Evolutionary conservation across 257 asterid genomes (phyloP).

Genomic region (Lantana camara): DNA sequence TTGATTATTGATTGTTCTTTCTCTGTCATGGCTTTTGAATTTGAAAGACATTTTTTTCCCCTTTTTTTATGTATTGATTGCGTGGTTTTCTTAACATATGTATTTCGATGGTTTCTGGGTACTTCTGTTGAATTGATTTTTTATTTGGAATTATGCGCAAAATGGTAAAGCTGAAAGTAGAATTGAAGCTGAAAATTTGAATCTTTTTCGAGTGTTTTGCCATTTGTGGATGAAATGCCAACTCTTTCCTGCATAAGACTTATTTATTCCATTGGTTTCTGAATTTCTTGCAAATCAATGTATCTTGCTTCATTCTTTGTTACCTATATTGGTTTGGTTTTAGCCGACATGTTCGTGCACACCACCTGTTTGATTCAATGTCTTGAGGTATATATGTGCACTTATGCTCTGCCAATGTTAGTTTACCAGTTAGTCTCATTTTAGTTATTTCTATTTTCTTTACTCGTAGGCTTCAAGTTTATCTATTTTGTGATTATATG

Average conservation of each 20-base stretch:
- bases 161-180: background rate
- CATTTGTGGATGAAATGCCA: background rate
- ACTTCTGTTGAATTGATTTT: background rate
- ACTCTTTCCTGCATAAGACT: background rate
- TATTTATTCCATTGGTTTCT: background rate
- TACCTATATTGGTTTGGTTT: constrained; percentile 1
- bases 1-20: constrained; percentile 3
- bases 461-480: background rate
- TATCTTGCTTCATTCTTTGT: constrained; percentile 19
- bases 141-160: background rate
- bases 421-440: background rate
- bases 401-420: background rate
- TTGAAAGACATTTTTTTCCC: too few species aligned
- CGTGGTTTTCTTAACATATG: too few species aligned
- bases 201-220: background rate
- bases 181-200: background rate
- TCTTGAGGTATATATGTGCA: background rate
- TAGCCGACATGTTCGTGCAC: constrained; percentile 7
- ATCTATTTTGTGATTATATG: background rate
- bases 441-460: background rate
- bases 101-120: background rate
- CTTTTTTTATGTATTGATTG: too few species aligned
- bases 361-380: constrained; percentile 2
- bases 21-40: background rate
- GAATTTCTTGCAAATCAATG: background rate